Base-by-base conservation (phyloP, 345 rosid genomes). In the Eucalyptus regnans region DNA sequence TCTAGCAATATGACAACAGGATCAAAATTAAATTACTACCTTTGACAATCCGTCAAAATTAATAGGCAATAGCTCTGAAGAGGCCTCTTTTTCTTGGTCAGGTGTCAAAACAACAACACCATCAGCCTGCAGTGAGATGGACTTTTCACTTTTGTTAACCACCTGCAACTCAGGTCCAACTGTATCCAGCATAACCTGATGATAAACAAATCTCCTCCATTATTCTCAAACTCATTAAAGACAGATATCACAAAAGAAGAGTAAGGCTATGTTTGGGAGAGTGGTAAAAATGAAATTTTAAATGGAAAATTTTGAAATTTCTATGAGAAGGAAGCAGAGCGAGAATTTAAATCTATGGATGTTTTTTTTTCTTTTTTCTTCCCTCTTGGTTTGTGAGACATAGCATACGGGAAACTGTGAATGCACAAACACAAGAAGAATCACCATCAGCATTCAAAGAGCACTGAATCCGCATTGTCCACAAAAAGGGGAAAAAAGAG, bases 161-260 rank as follows among this genome's bases (percentile, higher is more conserved):
- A 98, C 99, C 95, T 96, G 98, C 91, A 98, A 88, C 92, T 98
- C 99, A 23, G 99, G 92, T 60, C 99, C 99, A 46, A 97, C 98
- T 1, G 98, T 97, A 87, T 98, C 99, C 91, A 98, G 92, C 99
- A 97, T 97, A 91, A 97, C 99, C 99, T 98, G 89, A 71, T 71
- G 89, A 33, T 54, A 33, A 29, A 88, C n/a, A 86, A 87, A 71
- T 37, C 46, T 37, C 81, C 60, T 58, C 44, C 87, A 68, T 31
- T 49, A 41, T 44, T 43, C 18, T 37, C 50, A 33, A 76, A 48
- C 62, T 37, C 81, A 37, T 71, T 37, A 71, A 71, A 37, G 46
- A 71, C 37, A 87, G 51, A 60, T 22, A 50, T 51, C 10, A 14
- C 62, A 37, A 71, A 71, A 71, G 81, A 71, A 71, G 46, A 71